Evolutionary conservation across 306 rosid genomes (phyloP).

Genomic region (Alnus rubra): DNA sequence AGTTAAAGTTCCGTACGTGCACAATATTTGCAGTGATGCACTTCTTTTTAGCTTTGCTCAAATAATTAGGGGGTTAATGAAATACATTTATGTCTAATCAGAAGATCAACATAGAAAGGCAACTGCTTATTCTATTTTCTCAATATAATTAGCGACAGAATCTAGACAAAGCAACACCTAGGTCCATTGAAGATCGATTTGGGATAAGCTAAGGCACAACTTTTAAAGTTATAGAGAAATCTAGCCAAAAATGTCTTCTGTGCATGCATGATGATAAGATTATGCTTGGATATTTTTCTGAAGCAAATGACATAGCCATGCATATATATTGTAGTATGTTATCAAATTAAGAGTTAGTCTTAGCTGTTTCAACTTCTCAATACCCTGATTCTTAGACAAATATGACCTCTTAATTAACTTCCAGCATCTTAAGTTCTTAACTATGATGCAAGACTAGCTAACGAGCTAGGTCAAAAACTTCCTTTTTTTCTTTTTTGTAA

Average conservation of each 20-base stretch:
- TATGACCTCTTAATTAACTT: no score
- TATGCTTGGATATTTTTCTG: constrained; percentile 11
- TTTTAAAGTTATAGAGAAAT: constrained; percentile 16
- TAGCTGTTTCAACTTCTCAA: not conserved
- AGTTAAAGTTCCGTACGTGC: constrained; percentile 14
- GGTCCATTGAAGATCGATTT: constrained; percentile 3
- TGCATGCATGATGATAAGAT: not conserved
- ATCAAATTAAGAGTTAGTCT: not conserved
- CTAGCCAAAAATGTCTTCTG: not conserved
- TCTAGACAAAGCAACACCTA: constrained; percentile 29
- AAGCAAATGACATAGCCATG: not conserved
- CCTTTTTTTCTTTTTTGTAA: no score
- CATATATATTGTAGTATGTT: not conserved
- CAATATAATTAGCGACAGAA: constrained; percentile 20
- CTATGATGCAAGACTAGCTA: no score
- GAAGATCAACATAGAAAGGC: constrained; percentile 35
- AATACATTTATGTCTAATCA: constrained; percentile 37
- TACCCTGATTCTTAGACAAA: not conserved
- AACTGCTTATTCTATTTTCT: constrained; percentile 22
- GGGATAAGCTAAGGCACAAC: constrained; percentile 17
- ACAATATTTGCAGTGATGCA: not conserved
- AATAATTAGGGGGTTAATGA: constrained; percentile 40
- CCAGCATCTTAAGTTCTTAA: no score
- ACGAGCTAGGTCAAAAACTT: no score
- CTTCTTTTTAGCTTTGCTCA: constrained; percentile 23